Conservation (phyloP, 2,329 filamentous ascomycete species). For the Teratosphaeria viscida region DNA sequence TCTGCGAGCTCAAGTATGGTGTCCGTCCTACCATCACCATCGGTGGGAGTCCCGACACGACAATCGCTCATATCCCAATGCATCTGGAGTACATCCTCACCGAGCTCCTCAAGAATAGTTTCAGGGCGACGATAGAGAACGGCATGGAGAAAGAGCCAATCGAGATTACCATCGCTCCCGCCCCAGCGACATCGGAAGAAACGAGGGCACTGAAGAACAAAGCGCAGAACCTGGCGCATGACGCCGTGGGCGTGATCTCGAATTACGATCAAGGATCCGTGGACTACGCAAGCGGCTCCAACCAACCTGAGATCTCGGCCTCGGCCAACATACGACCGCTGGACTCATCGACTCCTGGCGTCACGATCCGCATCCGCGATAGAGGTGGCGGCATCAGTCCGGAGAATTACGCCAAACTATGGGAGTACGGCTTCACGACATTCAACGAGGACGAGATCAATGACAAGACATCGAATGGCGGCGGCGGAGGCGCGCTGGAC, state of each 20-base stretch:
- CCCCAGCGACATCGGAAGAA: slow-evolving; percentile 39
- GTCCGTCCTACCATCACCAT: slow-evolving; percentile 71
- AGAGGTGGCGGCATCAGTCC: slow-evolving; percentile 88
- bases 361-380: slow-evolving; percentile 91
- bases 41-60: slow-evolving; percentile 76
- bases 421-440: slow-evolving; percentile 96
- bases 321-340: slow-evolving; percentile 34
- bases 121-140: slow-evolving; percentile 81
- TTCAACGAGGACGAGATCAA: slow-evolving; percentile 59
- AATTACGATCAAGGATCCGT: slow-evolving; percentile 28
- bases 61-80: slow-evolving; percentile 87
- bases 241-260: slow-evolving; percentile 15
- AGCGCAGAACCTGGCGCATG: slow-evolving; percentile 6
- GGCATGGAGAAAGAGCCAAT: slow-evolving; percentile 71
- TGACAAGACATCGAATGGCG: slow-evolving; percentile 37
- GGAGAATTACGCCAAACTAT: slow-evolving; percentile 74
- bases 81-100: slow-evolving; percentile 97
- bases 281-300: slow-evolving; percentile 22
- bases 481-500: slow-evolving; percentile 58
- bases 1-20: slow-evolving; percentile 93
- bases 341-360: slow-evolving; percentile 55
- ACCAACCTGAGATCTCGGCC: slow-evolving; percentile 11
- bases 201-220: slow-evolving; percentile 11
- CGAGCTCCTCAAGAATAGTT: slow-evolving; percentile 92
- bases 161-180: slow-evolving; percentile 80